A percentile compares a stretch with the other conserved stretches of the same genome.
Conservation (phyloP, 805 yeast species). For the Spencermartinsiella europaea region DNA sequence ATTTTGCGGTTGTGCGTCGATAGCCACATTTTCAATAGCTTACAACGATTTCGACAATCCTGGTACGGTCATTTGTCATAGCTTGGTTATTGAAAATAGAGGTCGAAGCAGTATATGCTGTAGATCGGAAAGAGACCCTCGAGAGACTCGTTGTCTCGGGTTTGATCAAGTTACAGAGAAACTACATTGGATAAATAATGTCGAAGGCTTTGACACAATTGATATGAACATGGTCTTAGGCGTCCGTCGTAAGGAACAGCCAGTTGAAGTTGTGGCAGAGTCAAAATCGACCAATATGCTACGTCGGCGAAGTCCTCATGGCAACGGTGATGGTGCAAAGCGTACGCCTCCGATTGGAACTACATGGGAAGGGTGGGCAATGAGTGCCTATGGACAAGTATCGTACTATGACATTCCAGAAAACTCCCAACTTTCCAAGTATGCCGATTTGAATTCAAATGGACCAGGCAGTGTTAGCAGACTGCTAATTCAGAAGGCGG, state of each 20-base stretch:
- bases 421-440: not conserved
- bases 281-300: not conserved
- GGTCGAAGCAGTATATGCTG: conserved; percentile 78
- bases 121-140: conserved; percentile 87
- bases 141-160: conserved; percentile 86
- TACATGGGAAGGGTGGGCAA: conserved; percentile 79
- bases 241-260: conserved; percentile 41
- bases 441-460: conserved; percentile 23
- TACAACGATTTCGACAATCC: conserved; percentile 55
- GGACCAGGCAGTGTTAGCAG: conserved; percentile 22
- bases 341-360: conserved; percentile 34
- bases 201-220: conserved; percentile 76
- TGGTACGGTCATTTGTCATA: conserved; percentile 60
- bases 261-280: not conserved
- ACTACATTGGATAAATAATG: conserved; percentile 57
- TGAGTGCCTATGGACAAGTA: conserved; percentile 61
- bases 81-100: conserved; percentile 63
- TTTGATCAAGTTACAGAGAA: conserved; percentile 70
- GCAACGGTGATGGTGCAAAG: conserved; percentile 4
- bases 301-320: not conserved
- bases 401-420: conserved; percentile 54
- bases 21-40: conserved; percentile 64
- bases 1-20: conserved; percentile 85
- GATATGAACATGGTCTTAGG: conserved; percentile 77
- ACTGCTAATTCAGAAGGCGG: conserved; percentile 50